Percentiles rank a stretch among this genome's conserved stretches.
These are phyloP conservation scores for Gorgonomyces haynaldii DNA, from an alignment of 192 early-diverging fungal genomes.

Conservation along the genomic window DNA sequence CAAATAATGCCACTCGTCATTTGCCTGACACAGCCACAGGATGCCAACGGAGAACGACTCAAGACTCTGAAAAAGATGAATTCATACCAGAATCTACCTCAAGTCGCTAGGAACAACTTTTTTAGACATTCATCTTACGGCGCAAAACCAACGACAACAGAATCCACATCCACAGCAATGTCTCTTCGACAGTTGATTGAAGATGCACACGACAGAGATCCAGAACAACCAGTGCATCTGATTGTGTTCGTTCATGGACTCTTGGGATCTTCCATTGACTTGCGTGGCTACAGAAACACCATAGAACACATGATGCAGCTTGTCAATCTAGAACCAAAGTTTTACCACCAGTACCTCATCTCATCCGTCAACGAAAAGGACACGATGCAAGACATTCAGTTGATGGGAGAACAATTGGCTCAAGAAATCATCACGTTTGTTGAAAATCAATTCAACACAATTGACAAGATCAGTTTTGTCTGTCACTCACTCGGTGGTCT, in stretches of 20 bases:
- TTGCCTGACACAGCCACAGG: no score
- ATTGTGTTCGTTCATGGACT: conserved; percentile 22
- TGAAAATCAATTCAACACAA: not conserved
- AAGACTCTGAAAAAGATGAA: no score
- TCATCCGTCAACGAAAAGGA: conserved; percentile 11
- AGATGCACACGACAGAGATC: no score
- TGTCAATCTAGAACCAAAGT: not conserved
- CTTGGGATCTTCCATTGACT: conserved; percentile 14
- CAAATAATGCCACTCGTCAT: no score
- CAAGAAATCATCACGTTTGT: conserved; percentile 12
- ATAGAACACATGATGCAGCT: conserved; percentile 2
- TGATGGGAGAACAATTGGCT: conserved; percentile 9
- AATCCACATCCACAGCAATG: no score
- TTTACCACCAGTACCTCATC: conserved; percentile 7
- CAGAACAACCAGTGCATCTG: no score
- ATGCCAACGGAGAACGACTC: no score
- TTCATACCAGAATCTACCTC: no score
- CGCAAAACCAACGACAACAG: no score
- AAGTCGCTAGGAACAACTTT: no score
- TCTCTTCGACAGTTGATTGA: no score
- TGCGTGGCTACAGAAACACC: conserved; percentile 14
- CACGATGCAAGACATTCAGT: conserved; percentile 10
- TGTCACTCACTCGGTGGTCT: conserved; percentile 23
- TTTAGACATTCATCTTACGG: no score
- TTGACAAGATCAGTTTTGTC: conserved; percentile 14